Percentiles rank a stretch among this genome's conserved stretches.
Evolutionary conservation across 2,329 filamentous ascomycete species (phyloP).

Genomic region (Fusarium longipes): DNA sequence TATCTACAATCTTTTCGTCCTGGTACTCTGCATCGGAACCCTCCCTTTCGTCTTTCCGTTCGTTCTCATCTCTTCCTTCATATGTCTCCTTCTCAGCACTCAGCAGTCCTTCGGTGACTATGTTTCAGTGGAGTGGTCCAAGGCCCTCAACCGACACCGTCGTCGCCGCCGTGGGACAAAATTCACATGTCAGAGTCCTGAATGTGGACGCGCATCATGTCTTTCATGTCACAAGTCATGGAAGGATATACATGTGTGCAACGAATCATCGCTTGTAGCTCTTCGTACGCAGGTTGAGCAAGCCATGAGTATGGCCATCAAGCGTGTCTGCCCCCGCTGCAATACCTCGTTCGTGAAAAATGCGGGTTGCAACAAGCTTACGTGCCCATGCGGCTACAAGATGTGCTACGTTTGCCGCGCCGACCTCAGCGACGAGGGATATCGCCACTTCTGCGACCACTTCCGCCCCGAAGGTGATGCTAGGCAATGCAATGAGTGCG

Average conservation of each 20-base stretch:
- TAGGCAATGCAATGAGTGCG: conserved; percentile 80
- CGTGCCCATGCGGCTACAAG: conserved; percentile 93
- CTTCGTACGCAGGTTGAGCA: conserved; percentile 91
- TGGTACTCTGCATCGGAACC: conserved; percentile 64
- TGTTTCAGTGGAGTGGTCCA: conserved; percentile 61
- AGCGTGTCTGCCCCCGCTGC: conserved; percentile 93
- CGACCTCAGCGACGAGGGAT: conserved; percentile 79
- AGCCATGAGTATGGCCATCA: conserved; percentile 92
- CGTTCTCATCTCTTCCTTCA: conserved; percentile 59
- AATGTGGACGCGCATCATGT: conserved; percentile 79
- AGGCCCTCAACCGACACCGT: conserved; percentile 73
- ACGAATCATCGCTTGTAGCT: conserved; percentile 83
- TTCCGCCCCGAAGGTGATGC: conserved; percentile 84
- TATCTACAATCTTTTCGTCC: conserved; percentile 60
- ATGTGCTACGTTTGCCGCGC: conserved; percentile 98
- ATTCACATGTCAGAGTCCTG: conserved; percentile 79
- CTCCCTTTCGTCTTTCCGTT: conserved; percentile 68
- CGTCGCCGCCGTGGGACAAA: conserved; percentile 77
- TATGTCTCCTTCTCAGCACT: conserved; percentile 58
- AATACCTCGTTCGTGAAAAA: conserved; percentile 93
- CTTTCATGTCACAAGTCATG: conserved; percentile 84
- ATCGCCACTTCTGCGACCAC: conserved; percentile 95
- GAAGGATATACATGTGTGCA: conserved; percentile 89
- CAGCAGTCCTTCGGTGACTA: conserved; percentile 56
- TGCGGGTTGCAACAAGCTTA: conserved; percentile 95